phyloP scores from a whole-genome alignment of 805 yeast genomes.

The Cyberlindnera mrakii region DNA sequence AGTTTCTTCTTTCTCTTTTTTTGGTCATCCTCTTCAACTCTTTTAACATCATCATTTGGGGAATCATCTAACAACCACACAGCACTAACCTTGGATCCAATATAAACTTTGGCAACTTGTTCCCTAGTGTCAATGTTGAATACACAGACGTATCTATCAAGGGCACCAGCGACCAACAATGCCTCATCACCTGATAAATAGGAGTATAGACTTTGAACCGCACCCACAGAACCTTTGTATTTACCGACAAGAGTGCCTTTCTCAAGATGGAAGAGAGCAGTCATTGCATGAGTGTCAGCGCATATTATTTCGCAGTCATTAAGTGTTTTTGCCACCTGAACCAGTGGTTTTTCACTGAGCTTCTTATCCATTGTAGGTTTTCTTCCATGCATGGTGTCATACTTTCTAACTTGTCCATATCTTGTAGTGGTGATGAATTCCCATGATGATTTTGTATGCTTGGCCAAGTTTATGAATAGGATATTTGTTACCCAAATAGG shows the following conservation, averaged over 20 bases:
- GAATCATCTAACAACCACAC: slow-evolving; percentile 45
- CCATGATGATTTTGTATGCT: slow-evolving; percentile 33
- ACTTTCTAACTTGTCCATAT: slow-evolving; percentile 69
- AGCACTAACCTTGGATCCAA: slow-evolving; percentile 64
- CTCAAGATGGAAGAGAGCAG: slow-evolving; percentile 48
- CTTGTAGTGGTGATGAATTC: slow-evolving; percentile 61
- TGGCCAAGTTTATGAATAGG: slow-evolving; percentile 33
- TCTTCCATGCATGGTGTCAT: slow-evolving; percentile 61
- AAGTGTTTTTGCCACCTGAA: slow-evolving; percentile 26
- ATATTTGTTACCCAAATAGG: slow-evolving; percentile 75
- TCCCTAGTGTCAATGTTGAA: slow-evolving; percentile 58
- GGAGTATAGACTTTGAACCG: slow-evolving; percentile 36
- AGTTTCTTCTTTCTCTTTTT: slow-evolving; percentile 26
- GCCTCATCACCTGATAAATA: slow-evolving; percentile 27
- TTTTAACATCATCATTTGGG: slow-evolving; percentile 25
- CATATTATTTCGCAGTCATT: slow-evolving; percentile 44
- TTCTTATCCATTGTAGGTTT: slow-evolving; percentile 59
- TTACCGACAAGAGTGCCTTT: slow-evolving; percentile 59
- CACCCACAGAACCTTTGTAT: slow-evolving; percentile 73
- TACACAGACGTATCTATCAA: slow-evolving; percentile 81
- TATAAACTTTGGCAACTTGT: slow-evolving; percentile 59
- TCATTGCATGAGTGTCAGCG: slow-evolving; percentile 64
- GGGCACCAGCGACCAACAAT: slow-evolving; percentile 69
- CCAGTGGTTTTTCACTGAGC: slow-evolving; percentile 48
- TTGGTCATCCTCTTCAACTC: slow-evolving; percentile 22